These are phyloP conservation scores for Russula ochroleuca DNA, from an alignment of 768 basidiomycete species.

Conservation along the genomic window DNA sequence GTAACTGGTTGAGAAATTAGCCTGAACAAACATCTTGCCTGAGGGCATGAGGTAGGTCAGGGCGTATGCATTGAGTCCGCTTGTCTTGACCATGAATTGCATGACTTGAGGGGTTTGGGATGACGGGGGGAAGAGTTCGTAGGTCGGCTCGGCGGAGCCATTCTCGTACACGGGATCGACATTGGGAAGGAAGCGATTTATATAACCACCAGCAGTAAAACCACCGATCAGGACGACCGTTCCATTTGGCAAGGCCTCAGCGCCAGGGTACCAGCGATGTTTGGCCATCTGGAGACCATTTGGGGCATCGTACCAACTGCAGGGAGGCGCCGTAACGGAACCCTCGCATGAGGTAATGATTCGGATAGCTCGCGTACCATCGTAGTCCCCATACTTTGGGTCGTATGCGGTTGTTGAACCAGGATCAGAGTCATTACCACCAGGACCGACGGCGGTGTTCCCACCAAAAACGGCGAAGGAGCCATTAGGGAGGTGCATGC, in stretches of 20 bases:
- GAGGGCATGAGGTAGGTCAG: constrained; percentile 11
- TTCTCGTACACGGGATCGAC: background rate
- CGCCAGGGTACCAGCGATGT: constrained; percentile 3
- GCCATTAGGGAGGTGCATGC: constrained; percentile 13
- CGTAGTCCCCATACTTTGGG: background rate
- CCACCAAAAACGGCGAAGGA: constrained; percentile 12
- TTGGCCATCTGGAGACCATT: constrained; percentile 1
- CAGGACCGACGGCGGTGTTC: background rate
- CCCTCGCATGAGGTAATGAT: constrained; percentile 1
- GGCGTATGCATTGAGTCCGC: constrained; percentile 7
- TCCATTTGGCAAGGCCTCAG: constrained; percentile 4
- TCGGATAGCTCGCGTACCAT: constrained; percentile 7
- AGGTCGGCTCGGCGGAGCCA: background rate
- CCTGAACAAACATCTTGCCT: constrained; percentile 13
- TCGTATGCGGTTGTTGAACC: background rate
- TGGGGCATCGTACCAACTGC: background rate
- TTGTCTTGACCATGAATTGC: background rate
- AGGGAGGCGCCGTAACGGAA: background rate
- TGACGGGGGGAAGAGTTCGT: constrained; percentile 1
- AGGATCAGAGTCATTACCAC: background rate
- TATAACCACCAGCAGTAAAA: background rate
- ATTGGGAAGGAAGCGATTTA: constrained; percentile 1
- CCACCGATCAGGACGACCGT: constrained; percentile 6
- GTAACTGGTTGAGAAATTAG: constrained; percentile 12
- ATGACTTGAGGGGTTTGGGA: background rate